Evolutionary conservation across 2,329 filamentous ascomycete species (phyloP), one percentile per base, ranked within the genome.

Genomic region (Apiospora kogelbergensis): DNA sequence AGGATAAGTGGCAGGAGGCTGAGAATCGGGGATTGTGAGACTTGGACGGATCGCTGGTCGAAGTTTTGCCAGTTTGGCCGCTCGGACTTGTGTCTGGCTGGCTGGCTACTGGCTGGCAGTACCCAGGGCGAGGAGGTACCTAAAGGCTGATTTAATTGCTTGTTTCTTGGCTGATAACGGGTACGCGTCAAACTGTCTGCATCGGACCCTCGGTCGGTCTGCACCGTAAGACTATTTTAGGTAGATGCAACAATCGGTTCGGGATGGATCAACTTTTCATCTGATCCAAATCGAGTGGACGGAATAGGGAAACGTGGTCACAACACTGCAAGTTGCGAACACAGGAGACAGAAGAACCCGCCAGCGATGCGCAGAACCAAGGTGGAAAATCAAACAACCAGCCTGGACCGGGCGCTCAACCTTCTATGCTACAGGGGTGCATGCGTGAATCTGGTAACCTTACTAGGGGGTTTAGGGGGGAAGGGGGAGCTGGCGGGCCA

Each of bases 141-240:
- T n/a, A n/a, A n/a, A n/a, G n/a, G 53, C 30, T 60, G 37, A 60
- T 60, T 60, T 60, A 60, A 60, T 60, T 33, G 53, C 53, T 60
- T 60, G 53, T 60, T 33, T n/a, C 53, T 60, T 60, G 53, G 53
- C 53, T 60, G 53, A 60, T 37, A 60, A 60, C 30, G 53, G 53
- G 30, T 60, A 60, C 53, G 53, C 53, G 53, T 60, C 53, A 60
- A 30, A 60, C 53, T 37, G 53, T 22, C 53, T 60, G 53, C 53
- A 60, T 60, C 53, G 53, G 53, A 37, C 53, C 53, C 4, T 33
- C 33, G 48, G 46, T 53, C 46, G 30, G 53, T 60, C 48, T 33
- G 26, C 26, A 60, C 48, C 9, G 13, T 17, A 33, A 60, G 17
- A 60, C 26, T 57, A 45, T 45, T 22, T 48, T 57, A 11, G 48